Evolutionary conservation across 192 early-diverging fungal genomes (phyloP).

Genomic region (Backusella morwellensis): DNA sequence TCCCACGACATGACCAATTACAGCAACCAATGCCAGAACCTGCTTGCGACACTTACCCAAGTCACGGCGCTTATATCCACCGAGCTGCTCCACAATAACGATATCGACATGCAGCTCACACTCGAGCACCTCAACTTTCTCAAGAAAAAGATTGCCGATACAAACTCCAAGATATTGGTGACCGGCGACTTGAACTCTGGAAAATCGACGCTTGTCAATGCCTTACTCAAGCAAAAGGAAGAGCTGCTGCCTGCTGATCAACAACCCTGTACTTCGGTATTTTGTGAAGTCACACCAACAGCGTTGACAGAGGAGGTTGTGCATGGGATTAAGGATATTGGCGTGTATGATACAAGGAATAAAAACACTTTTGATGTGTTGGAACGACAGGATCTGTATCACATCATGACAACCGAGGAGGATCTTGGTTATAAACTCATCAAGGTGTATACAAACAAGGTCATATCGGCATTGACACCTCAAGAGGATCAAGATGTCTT

Average conservation of each 20-base stretch:
- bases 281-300: conserved; percentile 91
- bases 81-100: not conserved
- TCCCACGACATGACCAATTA: not conserved
- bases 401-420: conserved; percentile 76
- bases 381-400: conserved; percentile 67
- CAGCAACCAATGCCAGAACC: not conserved
- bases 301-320: conserved; percentile 78
- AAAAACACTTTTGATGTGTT: conserved; percentile 64
- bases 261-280: conserved; percentile 94
- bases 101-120: not conserved
- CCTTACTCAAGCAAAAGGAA: conserved; percentile 66
- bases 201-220: conserved; percentile 95
- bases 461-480: conserved; percentile 78
- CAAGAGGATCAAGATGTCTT: conserved; percentile 47
- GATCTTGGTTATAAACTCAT: conserved; percentile 84
- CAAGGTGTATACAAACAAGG: conserved; percentile 52
- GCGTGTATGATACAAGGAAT: conserved; percentile 64
- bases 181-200: conserved; percentile 98
- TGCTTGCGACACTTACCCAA: not conserved
- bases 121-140: conserved; percentile 73
- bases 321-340: conserved; percentile 76
- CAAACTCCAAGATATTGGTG: conserved; percentile 88
- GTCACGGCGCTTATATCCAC: not conserved
- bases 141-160: conserved; percentile 78
- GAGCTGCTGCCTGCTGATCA: conserved; percentile 92